These are phyloP conservation scores for Nitzschia palea DNA, from an alignment of 108 stramenopile species.

Conservation along the genomic window DNA sequence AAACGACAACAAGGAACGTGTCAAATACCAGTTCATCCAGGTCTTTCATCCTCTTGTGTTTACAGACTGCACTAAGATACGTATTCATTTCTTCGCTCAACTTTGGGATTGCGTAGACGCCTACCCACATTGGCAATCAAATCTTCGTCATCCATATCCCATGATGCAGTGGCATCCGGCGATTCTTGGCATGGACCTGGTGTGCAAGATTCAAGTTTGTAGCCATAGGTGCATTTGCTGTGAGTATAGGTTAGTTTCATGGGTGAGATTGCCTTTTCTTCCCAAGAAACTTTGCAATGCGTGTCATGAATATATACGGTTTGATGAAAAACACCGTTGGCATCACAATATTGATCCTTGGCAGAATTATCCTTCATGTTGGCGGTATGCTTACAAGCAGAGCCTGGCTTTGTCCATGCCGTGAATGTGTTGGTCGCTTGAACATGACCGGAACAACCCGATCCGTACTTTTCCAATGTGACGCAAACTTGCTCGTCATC, in stretches of 20 bases:
- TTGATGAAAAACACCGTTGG: constrained; percentile 10
- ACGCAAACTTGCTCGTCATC: constrained; percentile 19
- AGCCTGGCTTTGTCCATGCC: constrained; percentile 11
- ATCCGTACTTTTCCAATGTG: constrained; percentile 5
- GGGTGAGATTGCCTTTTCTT: constrained; percentile 21
- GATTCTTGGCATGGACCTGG: constrained; percentile 15
- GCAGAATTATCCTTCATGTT: constrained; percentile 22
- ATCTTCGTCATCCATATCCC: background rate
- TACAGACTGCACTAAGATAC: too few species aligned
- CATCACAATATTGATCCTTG: constrained; percentile 20
- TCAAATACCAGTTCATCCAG: too few species aligned
- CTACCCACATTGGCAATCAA: background rate
- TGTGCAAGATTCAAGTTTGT: constrained; percentile 15
- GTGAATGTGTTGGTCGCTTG: constrained; percentile 5
- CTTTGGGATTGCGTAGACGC: too few species aligned
- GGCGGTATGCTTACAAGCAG: constrained; percentile 18
- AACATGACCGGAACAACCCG: constrained; percentile 5
- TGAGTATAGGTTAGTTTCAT: constrained; percentile 23
- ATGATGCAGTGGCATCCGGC: background rate
- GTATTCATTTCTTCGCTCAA: too few species aligned
- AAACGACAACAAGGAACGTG: too few species aligned
- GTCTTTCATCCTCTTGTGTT: too few species aligned
- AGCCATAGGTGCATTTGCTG: constrained; percentile 24
- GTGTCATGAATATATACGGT: constrained; percentile 8
- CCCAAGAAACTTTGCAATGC: constrained; percentile 20